Percentiles rank a stretch among this genome's conserved stretches.
These are phyloP conservation scores for Plasmodium reichenowi DNA, from an alignment of 169 alveolate genomes.

Conservation along the genomic window DNA sequence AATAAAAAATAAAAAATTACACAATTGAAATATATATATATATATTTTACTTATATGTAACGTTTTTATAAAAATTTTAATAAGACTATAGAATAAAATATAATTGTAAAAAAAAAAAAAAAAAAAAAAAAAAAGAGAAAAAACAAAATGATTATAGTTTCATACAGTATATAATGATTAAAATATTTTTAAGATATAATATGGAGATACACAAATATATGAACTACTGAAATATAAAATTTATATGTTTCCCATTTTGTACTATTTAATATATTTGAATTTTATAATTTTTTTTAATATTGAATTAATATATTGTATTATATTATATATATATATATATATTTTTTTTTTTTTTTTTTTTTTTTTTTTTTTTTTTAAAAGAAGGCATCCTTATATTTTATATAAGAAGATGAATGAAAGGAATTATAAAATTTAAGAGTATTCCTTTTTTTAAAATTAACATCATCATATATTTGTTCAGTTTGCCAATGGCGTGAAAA, in stretches of 20 bases:
- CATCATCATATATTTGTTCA: slow-evolving; percentile 44
- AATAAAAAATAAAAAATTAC: neutral
- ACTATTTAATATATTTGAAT: no score
- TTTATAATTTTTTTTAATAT: no score
- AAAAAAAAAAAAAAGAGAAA: neutral
- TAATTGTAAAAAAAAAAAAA: neutral
- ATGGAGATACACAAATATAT: no score
- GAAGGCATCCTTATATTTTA: slow-evolving; percentile 6
- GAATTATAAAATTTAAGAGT: slow-evolving; percentile 47
- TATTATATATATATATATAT: neutral
- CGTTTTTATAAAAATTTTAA: neutral
- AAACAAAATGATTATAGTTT: no score
- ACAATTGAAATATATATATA: neutral
- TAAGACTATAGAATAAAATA: neutral
- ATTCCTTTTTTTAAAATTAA: slow-evolving; percentile 12
- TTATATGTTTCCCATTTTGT: no score
- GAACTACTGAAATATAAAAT: no score
- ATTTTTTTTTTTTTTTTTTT: neutral
- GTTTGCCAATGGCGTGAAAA: slow-evolving; percentile 52
- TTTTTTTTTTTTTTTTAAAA: slow-evolving; percentile 19
- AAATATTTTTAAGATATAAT: no score
- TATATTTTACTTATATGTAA: neutral
- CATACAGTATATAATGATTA: no score
- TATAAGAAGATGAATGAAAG: slow-evolving; percentile 16
- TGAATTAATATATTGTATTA: no score